A percentile compares a stretch with the other conserved stretches of the same genome.
phyloP scores from a whole-genome alignment of 352 stramenopile species.

The Nothophytophthora sp. region DNA sequence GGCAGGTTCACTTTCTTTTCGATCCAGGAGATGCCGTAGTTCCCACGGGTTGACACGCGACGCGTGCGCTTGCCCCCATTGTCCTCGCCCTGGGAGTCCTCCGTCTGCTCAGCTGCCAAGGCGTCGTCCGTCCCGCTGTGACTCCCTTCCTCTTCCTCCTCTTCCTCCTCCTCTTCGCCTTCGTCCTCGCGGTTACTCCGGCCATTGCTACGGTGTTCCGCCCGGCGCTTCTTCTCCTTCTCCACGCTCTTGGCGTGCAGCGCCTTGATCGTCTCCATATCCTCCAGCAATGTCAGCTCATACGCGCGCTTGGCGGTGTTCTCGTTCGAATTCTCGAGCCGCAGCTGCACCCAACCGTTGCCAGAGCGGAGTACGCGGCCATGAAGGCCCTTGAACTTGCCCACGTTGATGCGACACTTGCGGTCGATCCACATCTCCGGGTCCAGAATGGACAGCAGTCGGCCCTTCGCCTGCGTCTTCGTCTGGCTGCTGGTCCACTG shows the following conservation, averaged over 20 bases:
- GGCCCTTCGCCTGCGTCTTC: conserved; percentile 43
- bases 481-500: conserved; percentile 8
- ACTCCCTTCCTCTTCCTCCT: conserved; percentile 44
- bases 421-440: conserved; percentile 90
- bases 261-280: conserved; percentile 82
- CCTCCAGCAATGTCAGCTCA: conserved; percentile 82
- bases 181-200: conserved; percentile 30
- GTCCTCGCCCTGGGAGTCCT: conserved; percentile 84
- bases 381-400: conserved; percentile 83
- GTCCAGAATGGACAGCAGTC: conserved; percentile 77
- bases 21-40: conserved; percentile 89
- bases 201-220: conserved; percentile 24
- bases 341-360: conserved; percentile 89
- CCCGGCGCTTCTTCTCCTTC: conserved; percentile 55
- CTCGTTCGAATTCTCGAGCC: conserved; percentile 80
- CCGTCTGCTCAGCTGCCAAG: conserved; percentile 51
- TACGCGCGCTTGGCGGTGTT: conserved; percentile 89
- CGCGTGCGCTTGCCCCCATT: conserved; percentile 64
- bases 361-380: conserved; percentile 80
- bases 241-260: conserved; percentile 68
- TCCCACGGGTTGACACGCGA: conserved; percentile 72
- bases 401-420: conserved; percentile 86
- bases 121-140: conserved; percentile 60
- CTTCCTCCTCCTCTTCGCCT: conserved; percentile 57
- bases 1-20: conserved; percentile 83